Base-by-base conservation (phyloP, 2,329 filamentous ascomycete species). In the Conoideocrella luteorostrata region DNA sequence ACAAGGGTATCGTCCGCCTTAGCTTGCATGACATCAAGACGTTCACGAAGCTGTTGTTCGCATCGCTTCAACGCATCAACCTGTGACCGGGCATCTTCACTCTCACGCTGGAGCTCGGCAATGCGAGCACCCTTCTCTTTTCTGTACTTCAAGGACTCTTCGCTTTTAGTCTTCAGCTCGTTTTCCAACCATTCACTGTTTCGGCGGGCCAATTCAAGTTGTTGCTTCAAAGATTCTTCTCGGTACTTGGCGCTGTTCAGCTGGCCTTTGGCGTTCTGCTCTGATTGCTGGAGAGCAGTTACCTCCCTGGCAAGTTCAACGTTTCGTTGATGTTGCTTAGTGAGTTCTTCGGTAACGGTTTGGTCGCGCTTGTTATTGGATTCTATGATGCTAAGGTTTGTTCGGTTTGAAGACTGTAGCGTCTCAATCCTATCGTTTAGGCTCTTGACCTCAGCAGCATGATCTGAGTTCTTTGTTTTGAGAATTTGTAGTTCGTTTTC, bases 51-150 rank as follows among this genome's bases (percentile, higher is more conserved):
- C 22, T 86, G 78, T 47, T 86, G 80, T 59, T 96, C 90, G 30
- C 81, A 86, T 30, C 86, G 83, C 58, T 85, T 84, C 18, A 95
- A 69, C 9, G 84, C 77, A 44, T 95, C 88, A 41, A 89, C 76
- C 24, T 78, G 84, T 17, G 86, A 83, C 50, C 77, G 82, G 35
- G 85, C 80, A 52, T 98, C 93, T 53, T 97, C 91, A 53, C 91
- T 86, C 48, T 86, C 80, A 42, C 89, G 86, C 64, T 96, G 87
- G 22, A 98, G 78, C 56, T 94, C 87, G 7, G 89, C 79, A 54
- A 97, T 88, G 30, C 87, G 85, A 2, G 88, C 84, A 50, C 87
- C 87, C 73, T 96, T 97, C 61, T 98, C 93, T 60, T 95, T 97
- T 50, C 93, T 82, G 65, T 86, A 91, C 58, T 90, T 95, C 52